phyloP scores from a whole-genome alignment of 192 early-diverging fungal genomes.

The Umbelopsis vinacea region DNA sequence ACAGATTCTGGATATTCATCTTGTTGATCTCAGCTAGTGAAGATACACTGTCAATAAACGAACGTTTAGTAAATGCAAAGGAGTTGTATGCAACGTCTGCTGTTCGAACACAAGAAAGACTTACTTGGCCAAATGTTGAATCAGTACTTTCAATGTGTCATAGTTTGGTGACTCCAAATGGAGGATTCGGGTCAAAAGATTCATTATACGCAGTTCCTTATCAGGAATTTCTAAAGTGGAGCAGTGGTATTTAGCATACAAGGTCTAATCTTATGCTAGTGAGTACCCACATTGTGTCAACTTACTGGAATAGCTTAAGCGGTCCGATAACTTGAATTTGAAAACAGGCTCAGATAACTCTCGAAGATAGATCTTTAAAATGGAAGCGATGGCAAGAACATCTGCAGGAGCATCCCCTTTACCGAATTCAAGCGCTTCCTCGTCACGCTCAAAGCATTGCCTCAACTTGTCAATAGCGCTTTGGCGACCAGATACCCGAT shows the following conservation, averaged over 20 bases:
- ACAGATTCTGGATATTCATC: constrained; percentile 65
- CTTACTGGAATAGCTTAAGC: constrained; percentile 56
- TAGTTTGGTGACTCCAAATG: constrained; percentile 52
- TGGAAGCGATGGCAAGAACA: constrained; percentile 59
- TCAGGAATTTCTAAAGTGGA: constrained; percentile 46
- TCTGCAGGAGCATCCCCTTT: constrained; percentile 51
- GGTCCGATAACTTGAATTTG: constrained; percentile 54
- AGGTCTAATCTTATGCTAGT: no score
- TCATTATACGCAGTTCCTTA: constrained; percentile 39
- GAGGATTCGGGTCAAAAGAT: constrained; percentile 44
- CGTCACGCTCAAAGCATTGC: constrained; percentile 40
- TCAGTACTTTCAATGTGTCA: constrained; percentile 58
- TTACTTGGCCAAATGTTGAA: constrained; percentile 62
- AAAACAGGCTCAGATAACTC: constrained; percentile 67
- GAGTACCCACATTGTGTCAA: not conserved
- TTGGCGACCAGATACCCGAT: constrained; percentile 41
- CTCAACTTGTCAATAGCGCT: constrained; percentile 38
- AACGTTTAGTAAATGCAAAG: not conserved
- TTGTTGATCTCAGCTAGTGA: constrained; percentile 60
- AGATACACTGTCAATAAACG: constrained; percentile 45
- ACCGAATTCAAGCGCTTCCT: constrained; percentile 30
- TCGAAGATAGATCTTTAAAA: constrained; percentile 70
- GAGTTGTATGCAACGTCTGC: not conserved
- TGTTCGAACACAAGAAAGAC: not conserved
- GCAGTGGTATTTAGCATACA: not conserved